Conservation (phyloP, 441 rosid species). For the Flueggea neowawraea region DNA sequence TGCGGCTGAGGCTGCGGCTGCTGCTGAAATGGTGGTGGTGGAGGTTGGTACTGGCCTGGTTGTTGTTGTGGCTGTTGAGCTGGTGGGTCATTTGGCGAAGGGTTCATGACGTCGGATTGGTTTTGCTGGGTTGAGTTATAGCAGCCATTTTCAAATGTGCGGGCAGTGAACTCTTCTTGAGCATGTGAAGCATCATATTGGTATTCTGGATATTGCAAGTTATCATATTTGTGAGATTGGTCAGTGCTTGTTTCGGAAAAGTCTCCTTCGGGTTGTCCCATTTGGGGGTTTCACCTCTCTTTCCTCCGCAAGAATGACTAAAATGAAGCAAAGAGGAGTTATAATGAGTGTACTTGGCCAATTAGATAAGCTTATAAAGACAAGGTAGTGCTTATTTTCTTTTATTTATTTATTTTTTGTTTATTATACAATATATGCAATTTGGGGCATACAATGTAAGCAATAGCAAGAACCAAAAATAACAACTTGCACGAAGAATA, state of each 20-base stretch:
- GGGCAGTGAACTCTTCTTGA: neutral
- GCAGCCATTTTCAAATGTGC: neutral
- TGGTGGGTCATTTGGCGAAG: neutral
- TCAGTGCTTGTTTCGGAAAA: neutral
- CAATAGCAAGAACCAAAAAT: neutral
- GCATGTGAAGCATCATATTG: constrained; percentile 6
- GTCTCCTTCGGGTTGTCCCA: constrained; percentile 21
- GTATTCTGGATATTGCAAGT: too few species aligned
- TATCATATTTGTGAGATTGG: too few species aligned
- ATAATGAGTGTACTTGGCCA: too few species aligned
- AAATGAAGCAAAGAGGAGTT: too few species aligned
- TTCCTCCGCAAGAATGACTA: neutral
- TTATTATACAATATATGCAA: too few species aligned
- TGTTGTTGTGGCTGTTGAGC: constrained; percentile 3
- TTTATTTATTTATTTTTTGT: too few species aligned
- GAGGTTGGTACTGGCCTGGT: neutral
- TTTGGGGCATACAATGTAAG: too few species aligned
- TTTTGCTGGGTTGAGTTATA: neutral
- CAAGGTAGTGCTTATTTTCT: too few species aligned
- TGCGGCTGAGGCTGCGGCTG: too few species aligned
- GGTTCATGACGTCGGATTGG: too few species aligned
- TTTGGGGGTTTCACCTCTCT: neutral
- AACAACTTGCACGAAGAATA: neutral
- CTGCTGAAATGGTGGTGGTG: neutral
- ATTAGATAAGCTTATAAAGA: too few species aligned